These are phyloP conservation scores for Acanthamoeba triangularis DNA, from an alignment of 208 protist genomes.

Conservation along the genomic window DNA sequence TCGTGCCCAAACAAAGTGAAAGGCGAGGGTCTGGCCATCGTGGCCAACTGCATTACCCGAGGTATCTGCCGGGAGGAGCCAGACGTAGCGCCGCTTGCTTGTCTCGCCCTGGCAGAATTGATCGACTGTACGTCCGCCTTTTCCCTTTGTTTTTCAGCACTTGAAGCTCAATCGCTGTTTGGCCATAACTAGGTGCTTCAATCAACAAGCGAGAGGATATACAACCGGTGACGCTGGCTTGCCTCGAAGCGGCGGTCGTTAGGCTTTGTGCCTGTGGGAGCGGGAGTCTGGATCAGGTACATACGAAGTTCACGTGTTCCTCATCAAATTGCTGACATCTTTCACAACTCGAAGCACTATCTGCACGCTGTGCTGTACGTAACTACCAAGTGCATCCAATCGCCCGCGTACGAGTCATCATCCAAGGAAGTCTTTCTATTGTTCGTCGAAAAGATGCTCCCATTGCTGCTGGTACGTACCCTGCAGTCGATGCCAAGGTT, in stretches of 20 bases:
- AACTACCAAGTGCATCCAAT: background rate
- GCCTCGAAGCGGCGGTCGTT: background rate
- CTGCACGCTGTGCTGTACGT: slow-evolving; percentile 10
- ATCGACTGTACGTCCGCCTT: background rate
- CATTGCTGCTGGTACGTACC: background rate
- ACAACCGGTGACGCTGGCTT: background rate
- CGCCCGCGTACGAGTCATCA: background rate
- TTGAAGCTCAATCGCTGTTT: background rate
- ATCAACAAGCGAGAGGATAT: background rate
- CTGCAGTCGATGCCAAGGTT: background rate
- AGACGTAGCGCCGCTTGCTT: background rate
- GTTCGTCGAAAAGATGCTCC: background rate
- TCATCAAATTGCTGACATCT: background rate
- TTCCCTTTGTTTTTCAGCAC: background rate
- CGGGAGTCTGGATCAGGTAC: background rate
- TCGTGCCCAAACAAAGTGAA: background rate
- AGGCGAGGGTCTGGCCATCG: background rate
- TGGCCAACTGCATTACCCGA: background rate
- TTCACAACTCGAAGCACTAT: background rate
- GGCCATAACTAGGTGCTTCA: no score
- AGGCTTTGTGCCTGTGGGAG: background rate
- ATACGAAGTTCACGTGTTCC: background rate
- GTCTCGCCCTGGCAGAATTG: background rate
- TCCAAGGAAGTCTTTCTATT: background rate
- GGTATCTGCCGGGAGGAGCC: background rate